phyloP scores from a whole-genome alignment of 2,329 filamentous ascomycete species.

The Biscogniauxia mediterranea region DNA sequence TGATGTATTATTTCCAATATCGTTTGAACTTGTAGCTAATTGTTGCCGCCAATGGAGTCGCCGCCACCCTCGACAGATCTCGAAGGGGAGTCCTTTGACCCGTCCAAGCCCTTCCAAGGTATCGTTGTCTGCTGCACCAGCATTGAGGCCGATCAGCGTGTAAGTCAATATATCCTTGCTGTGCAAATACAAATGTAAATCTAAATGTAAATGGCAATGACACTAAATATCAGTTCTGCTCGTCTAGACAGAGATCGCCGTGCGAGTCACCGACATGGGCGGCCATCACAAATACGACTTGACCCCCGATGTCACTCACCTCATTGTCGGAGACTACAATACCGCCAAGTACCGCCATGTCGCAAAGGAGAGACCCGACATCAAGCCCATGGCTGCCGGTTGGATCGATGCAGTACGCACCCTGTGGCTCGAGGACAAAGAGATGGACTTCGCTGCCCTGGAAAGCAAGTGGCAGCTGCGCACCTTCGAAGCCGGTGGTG shows the following conservation, averaged over 20 bases:
- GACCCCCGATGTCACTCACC: slow-evolving; percentile 92
- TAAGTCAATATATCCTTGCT: slow-evolving; percentile 40
- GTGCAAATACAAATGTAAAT: neutral
- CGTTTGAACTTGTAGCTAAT: neutral
- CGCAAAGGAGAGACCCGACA: slow-evolving; percentile 81
- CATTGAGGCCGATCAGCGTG: slow-evolving; percentile 74
- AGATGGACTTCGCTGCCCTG: slow-evolving; percentile 69
- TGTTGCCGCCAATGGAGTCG: slow-evolving; percentile 23
- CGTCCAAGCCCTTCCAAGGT: slow-evolving; percentile 64
- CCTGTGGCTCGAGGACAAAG: slow-evolving; percentile 76
- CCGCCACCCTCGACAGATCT: slow-evolving; percentile 20
- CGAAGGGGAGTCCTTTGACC: slow-evolving; percentile 42
- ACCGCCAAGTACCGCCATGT: slow-evolving; percentile 96
- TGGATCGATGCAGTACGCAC: slow-evolving; percentile 82
- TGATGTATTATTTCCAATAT: slow-evolving; percentile 14
- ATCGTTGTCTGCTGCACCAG: slow-evolving; percentile 86
- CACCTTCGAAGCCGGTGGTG: slow-evolving; percentile 56
- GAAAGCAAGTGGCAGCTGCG: slow-evolving; percentile 66
- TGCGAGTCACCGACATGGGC: slow-evolving; percentile 75
- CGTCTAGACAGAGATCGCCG: slow-evolving; percentile 53
- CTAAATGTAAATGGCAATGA: neutral
- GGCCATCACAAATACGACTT: slow-evolving; percentile 86
- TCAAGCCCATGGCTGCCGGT: slow-evolving; percentile 75
- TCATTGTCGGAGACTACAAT: slow-evolving; percentile 84
- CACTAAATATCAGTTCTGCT: neutral